A percentile compares a stretch with the other conserved stretches of the same genome.
Evolutionary conservation across 768 basidiomycete species (phyloP).

Genomic region (Tulasnella calospora): DNA sequence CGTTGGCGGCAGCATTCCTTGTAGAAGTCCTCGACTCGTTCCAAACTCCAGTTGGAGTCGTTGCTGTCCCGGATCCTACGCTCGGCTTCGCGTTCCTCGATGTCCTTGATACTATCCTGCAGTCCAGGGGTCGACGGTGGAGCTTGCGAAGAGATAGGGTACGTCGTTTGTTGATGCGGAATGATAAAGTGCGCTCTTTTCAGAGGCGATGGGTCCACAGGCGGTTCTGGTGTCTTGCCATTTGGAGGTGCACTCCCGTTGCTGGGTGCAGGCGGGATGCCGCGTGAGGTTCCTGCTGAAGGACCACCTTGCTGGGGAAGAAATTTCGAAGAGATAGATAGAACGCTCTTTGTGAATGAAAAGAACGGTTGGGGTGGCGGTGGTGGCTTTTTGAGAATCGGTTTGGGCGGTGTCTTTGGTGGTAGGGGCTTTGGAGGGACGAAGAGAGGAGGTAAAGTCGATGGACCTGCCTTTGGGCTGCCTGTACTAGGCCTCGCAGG

Average conservation of each 20-base stretch:
- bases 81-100: constrained; percentile 70
- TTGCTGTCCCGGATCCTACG: constrained; percentile 43
- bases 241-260: not conserved
- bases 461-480: constrained; percentile 18
- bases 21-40: constrained; percentile 81
- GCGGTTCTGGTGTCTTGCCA: not conserved
- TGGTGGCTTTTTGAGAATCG: constrained; percentile 73
- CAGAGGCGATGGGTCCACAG: constrained; percentile 50
- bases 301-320: constrained; percentile 46
- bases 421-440: constrained; percentile 23
- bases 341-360: constrained; percentile 40
- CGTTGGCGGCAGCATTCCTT: constrained; percentile 75
- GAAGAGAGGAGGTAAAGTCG: constrained; percentile 20
- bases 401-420: constrained; percentile 41
- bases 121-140: constrained; percentile 76
- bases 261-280: constrained; percentile 12
- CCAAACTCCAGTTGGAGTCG: constrained; percentile 76
- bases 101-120: constrained; percentile 75
- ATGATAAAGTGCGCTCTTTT: constrained; percentile 90
- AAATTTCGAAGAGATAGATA: constrained; percentile 52
- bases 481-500: not conserved
- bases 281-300: constrained; percentile 32
- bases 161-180: constrained; percentile 77
- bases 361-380: constrained; percentile 64
- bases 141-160: constrained; percentile 79